Evolutionary conservation across 2,329 filamentous ascomycete genomes (phyloP), one percentile per base, ranked within the genome.

Genomic region (Taxawa tesnikishii): DNA sequence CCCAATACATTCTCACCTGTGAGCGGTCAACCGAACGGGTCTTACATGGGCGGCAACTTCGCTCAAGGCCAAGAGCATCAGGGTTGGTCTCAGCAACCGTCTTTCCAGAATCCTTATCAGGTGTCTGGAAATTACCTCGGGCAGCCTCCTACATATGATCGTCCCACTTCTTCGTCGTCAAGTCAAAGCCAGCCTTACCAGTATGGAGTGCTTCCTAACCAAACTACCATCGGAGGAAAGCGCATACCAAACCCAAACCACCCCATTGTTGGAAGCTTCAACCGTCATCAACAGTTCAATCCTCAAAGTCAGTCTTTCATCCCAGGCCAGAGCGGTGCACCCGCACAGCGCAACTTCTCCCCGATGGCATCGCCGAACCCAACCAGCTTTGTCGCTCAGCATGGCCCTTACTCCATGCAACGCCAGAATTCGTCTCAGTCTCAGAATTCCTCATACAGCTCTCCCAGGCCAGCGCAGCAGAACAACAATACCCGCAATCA

Each of bases 251-350:
- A 80, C 54, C 73, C 71, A 36, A 79, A 85, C 49, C 83, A 94
- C 51, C 82, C 83, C 5, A 75, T 92, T 35, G 83, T 84, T 10
- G 83, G 83, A 21, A 90, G 79, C 56, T 92, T 74, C 51, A 83
- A 81, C 49, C 71, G 85, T 36, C 8, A 23, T 23, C 83, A 84
- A 46, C 75, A 80, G 9, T 94, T 96, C 62, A 94, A 94, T 50
- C 88, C 87, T 1, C 87, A 93, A 59, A 94, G 83, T 11, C 83
- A 93, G 49, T 82, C 87, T 0, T 94, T 96, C 55, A 73, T 94
- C 15, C 88, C 88, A 2, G 68, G 66, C 31, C 63, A 72, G 7
- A 32, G 18, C 26, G 19, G 19, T 18, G 6, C 11, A 12, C 12
- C 5, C 26, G 17, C 11, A 15, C 35, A 12, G 26, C 32, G n/a